Conservation (phyloP, 176 grass and related monocot genomes). For the Carex myosuroides region DNA sequence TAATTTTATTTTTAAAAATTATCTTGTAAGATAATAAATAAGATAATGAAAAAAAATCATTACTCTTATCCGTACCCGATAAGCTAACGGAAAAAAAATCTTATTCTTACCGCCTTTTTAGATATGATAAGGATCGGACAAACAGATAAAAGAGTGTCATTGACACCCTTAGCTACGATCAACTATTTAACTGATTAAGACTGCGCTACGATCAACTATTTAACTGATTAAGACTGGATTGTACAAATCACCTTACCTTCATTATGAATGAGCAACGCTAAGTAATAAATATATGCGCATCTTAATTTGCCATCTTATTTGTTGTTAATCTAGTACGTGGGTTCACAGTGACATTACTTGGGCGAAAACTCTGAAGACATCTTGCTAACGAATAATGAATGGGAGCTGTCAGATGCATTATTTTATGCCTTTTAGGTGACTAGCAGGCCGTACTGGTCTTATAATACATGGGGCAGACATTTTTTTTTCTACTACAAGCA, state of each 20-base stretch:
- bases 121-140: no score
- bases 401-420: not conserved
- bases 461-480: not conserved
- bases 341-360: no score
- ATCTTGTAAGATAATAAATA: no score
- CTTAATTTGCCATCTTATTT: not conserved
- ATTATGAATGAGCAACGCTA: not conserved
- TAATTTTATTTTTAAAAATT: no score
- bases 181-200: no score
- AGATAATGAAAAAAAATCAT: no score
- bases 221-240: not conserved
- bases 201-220: not conserved
- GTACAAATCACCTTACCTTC: not conserved
- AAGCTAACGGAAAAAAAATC: no score
- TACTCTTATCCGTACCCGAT: no score
- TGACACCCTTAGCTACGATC: no score
- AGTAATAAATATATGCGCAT: no score
- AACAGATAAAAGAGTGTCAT: no score
- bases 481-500: not conserved
- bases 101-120: no score
- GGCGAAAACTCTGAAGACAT: not conserved
- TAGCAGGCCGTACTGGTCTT: not conserved
- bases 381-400: not conserved
- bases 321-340: not conserved
- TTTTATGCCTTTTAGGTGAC: not conserved